phyloP scores from a whole-genome alignment of 331 rosid species.

The Rosa hybrid region DNA sequence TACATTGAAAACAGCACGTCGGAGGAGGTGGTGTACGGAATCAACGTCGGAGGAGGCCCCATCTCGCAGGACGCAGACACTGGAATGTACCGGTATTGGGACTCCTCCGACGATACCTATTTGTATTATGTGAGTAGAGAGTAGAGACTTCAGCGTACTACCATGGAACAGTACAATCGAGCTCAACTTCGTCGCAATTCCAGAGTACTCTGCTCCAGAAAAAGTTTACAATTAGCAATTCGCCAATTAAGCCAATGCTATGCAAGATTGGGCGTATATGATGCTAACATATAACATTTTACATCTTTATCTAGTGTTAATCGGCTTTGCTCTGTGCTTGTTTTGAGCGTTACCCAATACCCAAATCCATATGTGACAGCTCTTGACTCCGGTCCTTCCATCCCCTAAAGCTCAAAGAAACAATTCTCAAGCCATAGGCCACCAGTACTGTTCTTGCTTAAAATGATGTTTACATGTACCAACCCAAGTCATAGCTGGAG shows the following conservation, averaged over 20 bases:
- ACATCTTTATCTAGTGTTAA: too few relatives aligned
- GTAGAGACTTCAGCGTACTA: not conserved
- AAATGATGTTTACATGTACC: not conserved
- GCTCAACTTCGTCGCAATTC: not conserved
- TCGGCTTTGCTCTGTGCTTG: too few relatives aligned
- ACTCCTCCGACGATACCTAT: accelerated
- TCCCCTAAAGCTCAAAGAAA: too few relatives aligned
- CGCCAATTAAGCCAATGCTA: too few relatives aligned
- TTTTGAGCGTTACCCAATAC: too few relatives aligned
- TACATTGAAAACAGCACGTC: too few relatives aligned
- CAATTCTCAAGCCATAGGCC: not conserved
- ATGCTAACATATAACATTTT: too few relatives aligned
- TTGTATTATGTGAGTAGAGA: not conserved
- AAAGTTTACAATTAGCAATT: not conserved
- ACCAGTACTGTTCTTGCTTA: not conserved
- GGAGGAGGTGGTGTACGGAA: not conserved
- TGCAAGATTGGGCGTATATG: too few relatives aligned
- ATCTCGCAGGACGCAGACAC: not conserved
- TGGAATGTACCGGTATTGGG: not conserved
- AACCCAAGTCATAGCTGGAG: not conserved
- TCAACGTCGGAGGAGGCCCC: not conserved
- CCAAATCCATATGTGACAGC: too few relatives aligned
- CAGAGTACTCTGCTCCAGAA: slow-evolving; percentile 35
- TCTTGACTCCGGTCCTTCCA: too few relatives aligned
- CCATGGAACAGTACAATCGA: not conserved